These are phyloP conservation scores for Ammopiptanthus mongolicus DNA, from an alignment of 306 rosid genomes.

Conservation along the genomic window DNA sequence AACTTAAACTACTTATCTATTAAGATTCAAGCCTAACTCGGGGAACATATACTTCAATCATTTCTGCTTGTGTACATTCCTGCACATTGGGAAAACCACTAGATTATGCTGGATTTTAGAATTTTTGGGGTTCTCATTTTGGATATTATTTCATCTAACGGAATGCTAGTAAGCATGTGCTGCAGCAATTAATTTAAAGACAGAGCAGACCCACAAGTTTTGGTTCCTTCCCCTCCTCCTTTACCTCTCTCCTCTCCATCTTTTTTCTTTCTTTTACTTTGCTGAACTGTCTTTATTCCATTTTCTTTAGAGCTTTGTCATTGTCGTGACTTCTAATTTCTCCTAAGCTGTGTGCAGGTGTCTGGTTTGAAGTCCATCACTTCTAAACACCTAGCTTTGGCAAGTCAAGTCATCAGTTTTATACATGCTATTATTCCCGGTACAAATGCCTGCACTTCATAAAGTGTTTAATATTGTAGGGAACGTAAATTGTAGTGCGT, in stretches of 20 bases:
- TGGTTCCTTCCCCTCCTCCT: background rate
- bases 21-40: background rate
- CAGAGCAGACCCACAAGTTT: background rate
- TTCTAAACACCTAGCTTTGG: constrained; percentile 96
- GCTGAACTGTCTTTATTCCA: background rate
- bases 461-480: background rate
- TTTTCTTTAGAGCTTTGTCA: constrained; percentile 12
- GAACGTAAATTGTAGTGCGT: background rate
- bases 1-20: background rate
- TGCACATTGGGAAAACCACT: background rate
- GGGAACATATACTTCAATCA: background rate
- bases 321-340: constrained; percentile 26
- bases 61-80: background rate
- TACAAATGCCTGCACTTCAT: constrained; percentile 23
- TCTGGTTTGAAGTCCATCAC: constrained; percentile 99
- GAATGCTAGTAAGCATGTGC: background rate
- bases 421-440: constrained; percentile 80
- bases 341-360: constrained; percentile 52
- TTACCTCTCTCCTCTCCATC: background rate
- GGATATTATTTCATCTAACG: background rate
- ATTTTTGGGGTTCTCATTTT: background rate
- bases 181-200: background rate
- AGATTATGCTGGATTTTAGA: background rate
- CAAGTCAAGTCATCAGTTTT: constrained; percentile 97
- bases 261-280: background rate